Evolutionary conservation across 441 rosid species (phyloP), one percentile per base, ranked within the genome.

Genomic region (Geranium incanum): DNA sequence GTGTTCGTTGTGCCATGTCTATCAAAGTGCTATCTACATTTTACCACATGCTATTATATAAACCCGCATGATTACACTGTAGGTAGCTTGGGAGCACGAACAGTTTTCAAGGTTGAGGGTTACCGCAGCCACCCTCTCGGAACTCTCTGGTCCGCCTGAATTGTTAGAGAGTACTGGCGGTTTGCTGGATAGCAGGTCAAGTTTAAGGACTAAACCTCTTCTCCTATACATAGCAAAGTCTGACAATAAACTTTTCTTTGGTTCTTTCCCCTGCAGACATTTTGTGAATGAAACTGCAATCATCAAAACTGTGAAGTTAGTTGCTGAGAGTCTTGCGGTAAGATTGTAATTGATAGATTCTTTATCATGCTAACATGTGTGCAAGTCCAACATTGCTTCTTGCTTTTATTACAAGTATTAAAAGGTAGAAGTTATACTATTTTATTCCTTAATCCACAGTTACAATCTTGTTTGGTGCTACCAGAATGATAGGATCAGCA

Each of bases 11-110:
- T 15, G 21, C 19, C 63, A 13, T 55, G 16, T 57, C 18, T 57
- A 57, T 57, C 63, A 57, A 15, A 57, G 23, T 15, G 18, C 63
- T 12, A 3, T 50, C 16, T 11, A 50, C 19, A n/a, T 52, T n/a
- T 52, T 52, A 52, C 19, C 60, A 52, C 16, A n/a, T 57, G 63
- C 21, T 57, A 57, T 57, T 16, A 6, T 57, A 15, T 16, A 57
- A 57, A 57, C 48, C 7, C 7, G 11, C 11, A 11, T 41, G 48
- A 41, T 41, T 41, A 41, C 79, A 57, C 70, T 80, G 80, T 84
- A 95, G 99, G 97, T 95, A 86, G 97, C 99, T 83, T 95, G 97
- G 97, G 99, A 92, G 91, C 99, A 95, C 78, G 99, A 95, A 84
- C 96, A 95, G 63, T 90, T 95, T 82, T 95, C 98, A 78, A 89